Conservation (phyloP, 2,329 filamentous ascomycete genomes). For the Apiospora kogelbergensis region DNA sequence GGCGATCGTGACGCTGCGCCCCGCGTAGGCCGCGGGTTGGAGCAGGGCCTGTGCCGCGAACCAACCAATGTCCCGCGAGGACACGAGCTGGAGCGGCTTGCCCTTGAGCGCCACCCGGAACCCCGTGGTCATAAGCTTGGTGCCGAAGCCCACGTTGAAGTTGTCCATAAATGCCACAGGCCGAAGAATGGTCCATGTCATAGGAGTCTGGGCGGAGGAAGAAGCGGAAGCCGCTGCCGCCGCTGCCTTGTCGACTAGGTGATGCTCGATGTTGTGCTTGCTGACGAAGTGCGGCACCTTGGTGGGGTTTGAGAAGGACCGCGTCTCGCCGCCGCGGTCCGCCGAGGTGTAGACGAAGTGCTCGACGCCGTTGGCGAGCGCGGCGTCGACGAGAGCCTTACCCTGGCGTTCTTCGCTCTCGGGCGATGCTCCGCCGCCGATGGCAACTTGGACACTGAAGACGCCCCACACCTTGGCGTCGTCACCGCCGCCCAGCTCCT, state of each 20-base stretch:
- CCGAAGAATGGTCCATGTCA: slow-evolving; percentile 38
- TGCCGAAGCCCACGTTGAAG: slow-evolving; percentile 30
- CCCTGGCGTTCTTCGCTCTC: slow-evolving; percentile 50
- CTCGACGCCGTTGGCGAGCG: slow-evolving; percentile 52
- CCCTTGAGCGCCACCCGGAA: slow-evolving; percentile 31
- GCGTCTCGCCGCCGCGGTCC: slow-evolving; percentile 55
- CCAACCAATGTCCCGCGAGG: slow-evolving; percentile 37
- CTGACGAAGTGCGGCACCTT: slow-evolving; percentile 58
- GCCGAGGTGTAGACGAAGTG: slow-evolving; percentile 63
- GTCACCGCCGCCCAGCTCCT: slow-evolving; percentile 30
- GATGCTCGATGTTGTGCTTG: slow-evolving; percentile 61
- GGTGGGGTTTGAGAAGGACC: slow-evolving; percentile 50
- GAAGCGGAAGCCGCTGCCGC: slow-evolving; percentile 20
- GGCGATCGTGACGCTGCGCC: slow-evolving; percentile 1
- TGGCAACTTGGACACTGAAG: slow-evolving; percentile 53
- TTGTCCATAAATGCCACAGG: slow-evolving; percentile 44
- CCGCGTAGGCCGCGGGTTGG: slow-evolving; percentile 27
- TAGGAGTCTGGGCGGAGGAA: slow-evolving; percentile 14
- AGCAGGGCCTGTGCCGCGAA: slow-evolving; percentile 34
- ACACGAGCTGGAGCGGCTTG: slow-evolving; percentile 36
- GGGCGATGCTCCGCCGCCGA: slow-evolving; percentile 25
- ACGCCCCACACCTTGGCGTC: slow-evolving; percentile 52
- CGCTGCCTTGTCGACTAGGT: slow-evolving; percentile 46
- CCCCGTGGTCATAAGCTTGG: slow-evolving; percentile 31
- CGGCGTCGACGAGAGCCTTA: slow-evolving; percentile 54